Conservation (phyloP, 306 rosid species). For the Medicago ruthenica region DNA sequence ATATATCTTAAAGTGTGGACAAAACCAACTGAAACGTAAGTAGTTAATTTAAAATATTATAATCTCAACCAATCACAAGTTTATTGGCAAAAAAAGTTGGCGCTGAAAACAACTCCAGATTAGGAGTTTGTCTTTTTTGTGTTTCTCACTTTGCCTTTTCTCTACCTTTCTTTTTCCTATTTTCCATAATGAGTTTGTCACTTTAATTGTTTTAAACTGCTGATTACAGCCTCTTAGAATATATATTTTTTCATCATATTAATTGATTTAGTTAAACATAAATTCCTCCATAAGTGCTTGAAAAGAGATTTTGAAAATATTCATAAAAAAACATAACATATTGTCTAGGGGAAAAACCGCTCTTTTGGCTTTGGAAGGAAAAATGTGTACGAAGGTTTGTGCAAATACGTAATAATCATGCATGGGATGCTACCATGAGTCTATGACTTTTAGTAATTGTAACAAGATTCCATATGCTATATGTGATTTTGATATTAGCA, state of each 20-base stretch:
- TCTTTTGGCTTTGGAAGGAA: slow-evolving; percentile 28
- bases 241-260: slow-evolving; percentile 6
- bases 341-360: not conserved
- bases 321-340: not conserved
- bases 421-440: slow-evolving; percentile 66
- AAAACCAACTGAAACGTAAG: slow-evolving; percentile 43
- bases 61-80: slow-evolving; percentile 37
- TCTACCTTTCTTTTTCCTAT: slow-evolving; percentile 14
- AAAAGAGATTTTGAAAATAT: not conserved
- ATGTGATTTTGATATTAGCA: slow-evolving; percentile 51
- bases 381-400: slow-evolving; percentile 37
- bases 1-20: slow-evolving; percentile 45
- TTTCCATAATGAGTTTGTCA: slow-evolving; percentile 42
- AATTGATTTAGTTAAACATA: slow-evolving; percentile 17
- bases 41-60: slow-evolving; percentile 40
- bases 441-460: slow-evolving; percentile 43
- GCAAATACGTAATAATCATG: slow-evolving; percentile 80
- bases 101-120: slow-evolving; percentile 54
- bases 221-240: not conserved
- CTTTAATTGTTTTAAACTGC: slow-evolving; percentile 16
- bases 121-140: slow-evolving; percentile 52
- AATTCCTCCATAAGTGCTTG: not conserved
- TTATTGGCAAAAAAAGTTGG: slow-evolving; percentile 50
- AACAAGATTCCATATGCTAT: slow-evolving; percentile 47
- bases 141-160: slow-evolving; percentile 39